These are phyloP conservation scores for Citrullus colocynthis DNA, from an alignment of 306 rosid species.

Conservation along the genomic window DNA sequence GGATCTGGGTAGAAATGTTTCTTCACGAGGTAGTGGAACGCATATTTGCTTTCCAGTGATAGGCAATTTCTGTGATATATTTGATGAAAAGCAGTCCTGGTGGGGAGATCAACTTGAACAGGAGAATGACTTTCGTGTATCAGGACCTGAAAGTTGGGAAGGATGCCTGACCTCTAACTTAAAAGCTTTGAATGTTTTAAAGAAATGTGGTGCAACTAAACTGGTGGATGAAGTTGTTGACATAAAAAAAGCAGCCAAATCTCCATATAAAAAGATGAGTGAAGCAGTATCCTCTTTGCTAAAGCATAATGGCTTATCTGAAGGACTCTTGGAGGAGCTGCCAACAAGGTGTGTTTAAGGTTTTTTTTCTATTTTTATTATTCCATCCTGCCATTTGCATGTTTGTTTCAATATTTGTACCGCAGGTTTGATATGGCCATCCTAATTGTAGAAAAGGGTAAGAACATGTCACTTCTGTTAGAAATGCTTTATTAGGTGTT, in stretches of 20 bases:
- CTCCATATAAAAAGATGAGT: slow-evolving; percentile 63
- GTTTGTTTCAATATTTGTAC: slow-evolving; percentile 2
- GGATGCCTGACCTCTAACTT: slow-evolving; percentile 20
- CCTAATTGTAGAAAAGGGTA: background rate
- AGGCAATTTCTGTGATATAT: slow-evolving; percentile 28
- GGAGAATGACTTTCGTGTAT: slow-evolving; percentile 20
- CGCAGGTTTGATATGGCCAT: background rate
- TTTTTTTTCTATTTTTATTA: background rate
- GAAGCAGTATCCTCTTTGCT: slow-evolving; percentile 53
- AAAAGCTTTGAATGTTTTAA: slow-evolving; percentile 46
- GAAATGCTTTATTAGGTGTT: background rate
- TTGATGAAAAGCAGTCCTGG: slow-evolving; percentile 25
- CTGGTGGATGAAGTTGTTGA: slow-evolving; percentile 49
- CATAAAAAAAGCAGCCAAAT: slow-evolving; percentile 35
- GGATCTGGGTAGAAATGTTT: slow-evolving; percentile 64
- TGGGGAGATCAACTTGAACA: slow-evolving; percentile 22
- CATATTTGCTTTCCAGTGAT: slow-evolving; percentile 64
- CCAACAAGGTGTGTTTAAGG: slow-evolving; percentile 54
- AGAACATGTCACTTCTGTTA: background rate
- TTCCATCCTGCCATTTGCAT: slow-evolving; percentile 4
- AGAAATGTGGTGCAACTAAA: slow-evolving; percentile 39
- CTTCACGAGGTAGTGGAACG: slow-evolving; percentile 43
- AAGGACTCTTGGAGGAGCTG: slow-evolving; percentile 56
- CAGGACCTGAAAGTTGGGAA: slow-evolving; percentile 18
- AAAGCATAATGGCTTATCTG: slow-evolving; percentile 44